Evolutionary conservation across 163 green algal genomes (phyloP).

Genomic region (Chlorella variabilis): DNA sequence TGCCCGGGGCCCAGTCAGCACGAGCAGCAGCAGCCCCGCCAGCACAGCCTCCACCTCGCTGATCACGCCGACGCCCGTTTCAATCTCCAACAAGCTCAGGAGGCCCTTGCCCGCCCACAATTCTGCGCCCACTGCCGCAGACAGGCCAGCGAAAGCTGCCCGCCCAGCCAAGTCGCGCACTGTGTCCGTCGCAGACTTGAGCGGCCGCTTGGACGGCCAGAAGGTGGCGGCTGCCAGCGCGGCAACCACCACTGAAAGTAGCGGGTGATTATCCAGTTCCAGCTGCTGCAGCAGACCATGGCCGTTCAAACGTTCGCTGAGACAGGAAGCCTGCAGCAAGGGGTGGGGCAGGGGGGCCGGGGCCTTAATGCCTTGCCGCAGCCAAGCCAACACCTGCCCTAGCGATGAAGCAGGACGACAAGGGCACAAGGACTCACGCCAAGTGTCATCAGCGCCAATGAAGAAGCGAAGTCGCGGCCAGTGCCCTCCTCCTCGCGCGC

Average conservation of each 20-base stretch:
- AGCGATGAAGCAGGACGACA: too few relatives aligned
- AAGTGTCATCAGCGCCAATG: slow-evolving; percentile 17
- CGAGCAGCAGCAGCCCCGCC: slow-evolving; percentile 35
- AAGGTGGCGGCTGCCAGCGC: background rate
- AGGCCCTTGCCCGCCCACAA: slow-evolving; percentile 41
- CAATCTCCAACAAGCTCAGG: slow-evolving; percentile 42
- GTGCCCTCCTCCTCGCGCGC: background rate
- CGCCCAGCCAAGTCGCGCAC: slow-evolving; percentile 17
- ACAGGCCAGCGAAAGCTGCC: slow-evolving; percentile 28
- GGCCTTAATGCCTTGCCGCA: too few relatives aligned
- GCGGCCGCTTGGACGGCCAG: slow-evolving; percentile 25
- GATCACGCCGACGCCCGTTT: slow-evolving; percentile 39
- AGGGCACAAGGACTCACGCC: background rate
- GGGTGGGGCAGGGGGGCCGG: background rate
- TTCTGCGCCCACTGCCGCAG: slow-evolving; percentile 35
- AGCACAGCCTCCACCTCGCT: slow-evolving; percentile 33
- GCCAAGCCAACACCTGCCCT: too few relatives aligned
- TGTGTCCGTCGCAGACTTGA: background rate
- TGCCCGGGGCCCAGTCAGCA: slow-evolving; percentile 36
- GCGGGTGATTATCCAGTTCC: slow-evolving; percentile 40
- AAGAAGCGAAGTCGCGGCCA: slow-evolving; percentile 14
- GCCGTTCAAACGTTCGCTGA: slow-evolving; percentile 45
- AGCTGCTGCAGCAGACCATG: slow-evolving; percentile 41
- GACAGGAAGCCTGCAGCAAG: slow-evolving; percentile 27
- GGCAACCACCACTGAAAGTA: slow-evolving; percentile 23